These are phyloP conservation scores for Leishmania aethiopica DNA, from an alignment of 208 protist species.

Conservation along the genomic window DNA sequence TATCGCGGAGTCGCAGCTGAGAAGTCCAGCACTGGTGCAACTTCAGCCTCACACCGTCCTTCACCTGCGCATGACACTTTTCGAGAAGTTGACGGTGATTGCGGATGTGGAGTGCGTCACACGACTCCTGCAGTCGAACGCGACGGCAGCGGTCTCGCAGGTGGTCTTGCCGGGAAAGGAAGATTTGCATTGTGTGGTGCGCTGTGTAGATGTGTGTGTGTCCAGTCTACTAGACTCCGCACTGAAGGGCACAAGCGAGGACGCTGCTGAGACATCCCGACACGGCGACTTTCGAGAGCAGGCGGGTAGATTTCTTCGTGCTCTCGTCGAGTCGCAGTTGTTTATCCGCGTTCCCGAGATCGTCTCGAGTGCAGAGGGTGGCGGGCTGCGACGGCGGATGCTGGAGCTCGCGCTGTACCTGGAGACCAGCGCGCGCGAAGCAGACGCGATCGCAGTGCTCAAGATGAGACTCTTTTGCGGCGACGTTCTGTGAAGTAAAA, in stretches of 20 bases:
- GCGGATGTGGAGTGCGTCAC: constrained; percentile 9
- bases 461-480: constrained; percentile 24
- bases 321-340: constrained; percentile 9
- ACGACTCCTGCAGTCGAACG: constrained; percentile 8
- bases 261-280: neutral
- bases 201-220: constrained; percentile 1
- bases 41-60: neutral
- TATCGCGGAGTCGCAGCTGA: constrained; percentile 1
- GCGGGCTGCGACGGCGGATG: neutral
- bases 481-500: neutral
- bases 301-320: constrained; percentile 15
- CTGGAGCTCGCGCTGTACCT: constrained; percentile 8
- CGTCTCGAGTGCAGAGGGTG: neutral
- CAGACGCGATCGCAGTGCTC: constrained; percentile 3
- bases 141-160: neutral
- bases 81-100: neutral
- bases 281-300: neutral
- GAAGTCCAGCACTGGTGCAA: neutral
- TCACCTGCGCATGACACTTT: constrained; percentile 2
- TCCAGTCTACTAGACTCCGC: neutral
- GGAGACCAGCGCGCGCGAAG: neutral
- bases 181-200: constrained; percentile 2
- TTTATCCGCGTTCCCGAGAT: constrained; percentile 4
- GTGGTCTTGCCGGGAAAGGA: constrained; percentile 15
- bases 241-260: neutral